Evolutionary conservation across 2,329 filamentous ascomycete genomes (phyloP), one percentile per base, ranked within the genome.

Genomic region (Thelonectria olida): DNA sequence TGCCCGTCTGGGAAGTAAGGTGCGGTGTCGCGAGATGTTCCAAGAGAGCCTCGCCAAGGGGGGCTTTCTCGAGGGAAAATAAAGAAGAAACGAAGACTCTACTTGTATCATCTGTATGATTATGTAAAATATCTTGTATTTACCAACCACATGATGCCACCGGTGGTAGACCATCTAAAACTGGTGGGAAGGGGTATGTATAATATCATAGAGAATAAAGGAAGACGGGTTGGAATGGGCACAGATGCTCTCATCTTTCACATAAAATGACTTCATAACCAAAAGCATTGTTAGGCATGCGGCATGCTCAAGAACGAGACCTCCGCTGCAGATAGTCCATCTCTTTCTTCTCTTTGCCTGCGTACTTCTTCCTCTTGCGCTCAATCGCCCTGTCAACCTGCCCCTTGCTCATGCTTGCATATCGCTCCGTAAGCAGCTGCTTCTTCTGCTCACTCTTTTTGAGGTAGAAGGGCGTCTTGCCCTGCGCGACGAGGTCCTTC

Each of bases 361-460:
- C 88, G 54, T 92, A 82, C 89, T 97, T 97, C 89, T 97, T 97
- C 78, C 93, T 83, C 80, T 91, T 89, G 75, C 92, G 85, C 83
- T 96, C 93, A 72, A 98, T 92, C 13, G 90, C 88, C 80, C 89
- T 91, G 64, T 96, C 91, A 61, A 93, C 86, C 78, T 97, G 90
- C 75, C 89, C 90, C 74, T 91, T 90, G 78, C 92, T 96, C 90
- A 98, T 91, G 61, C 87, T 86, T 70, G 90, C 86, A 78, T 92
- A 97, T 75, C 90, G 88, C 71, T 96, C 90, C 73, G 92, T 82
- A 64, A 97, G 81, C 57, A 93, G 83, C 77, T 90, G 83, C 83
- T 95, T 93, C 89, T 96, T 97, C 82, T 96, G 87, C 80, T 97
- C 95, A 73, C 89, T 88, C 81, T 90, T 90, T 87, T 99, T 99